Evolutionary conservation across 2,329 filamentous ascomycete genomes (phyloP), one percentile per base, ranked within the genome.

Genomic region (Cercospora citrullina): DNA sequence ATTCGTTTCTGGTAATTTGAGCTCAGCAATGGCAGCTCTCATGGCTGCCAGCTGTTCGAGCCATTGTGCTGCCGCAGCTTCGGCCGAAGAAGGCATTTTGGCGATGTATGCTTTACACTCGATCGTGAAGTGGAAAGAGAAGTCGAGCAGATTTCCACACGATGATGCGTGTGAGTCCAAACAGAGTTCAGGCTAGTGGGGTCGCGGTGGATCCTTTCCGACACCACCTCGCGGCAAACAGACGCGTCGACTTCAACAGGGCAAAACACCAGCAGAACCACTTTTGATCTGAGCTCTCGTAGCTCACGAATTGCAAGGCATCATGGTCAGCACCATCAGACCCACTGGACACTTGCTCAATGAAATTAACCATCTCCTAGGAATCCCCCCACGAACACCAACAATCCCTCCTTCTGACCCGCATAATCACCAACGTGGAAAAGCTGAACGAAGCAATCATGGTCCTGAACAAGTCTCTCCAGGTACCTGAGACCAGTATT

Each of bases 351-450:
- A n/a, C n/a, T n/a, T n/a, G n/a, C n/a, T n/a, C n/a, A n/a, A n/a
- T n/a, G n/a, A n/a, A n/a, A 36, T 4, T 36, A 36, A 36, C 10
- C 6, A 5, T 12, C 33, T 36, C 6, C 5, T 67, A 89, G 94
- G 95, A 99, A 81, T 97, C 92, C 76, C 95, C 95, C 45, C 95
- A 99, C 78, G 95, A 98, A 79, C 94, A 98, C 75, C 95, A 98
- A 84, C 94, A 99, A 85, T 96, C 91, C 77, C 85, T 97, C 63
- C 86, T 99, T 75, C 87, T 98, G 57, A 95, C 93, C 23, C 92
- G 95, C 70, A 97, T 99, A 82, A 96, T 97, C 82, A 95, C 90
- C 78, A 99, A 99, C 77, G 94, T 98, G 77, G 95, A 98, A 82
- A 99, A 99, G 81, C 86, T 99, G 53, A 99, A 99, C 75, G 95